Percentiles rank a stretch among this genome's conserved stretches.
Evolutionary conservation across 2,329 filamentous ascomycete genomes (phyloP).

Genomic region (Monosporascus sp.): DNA sequence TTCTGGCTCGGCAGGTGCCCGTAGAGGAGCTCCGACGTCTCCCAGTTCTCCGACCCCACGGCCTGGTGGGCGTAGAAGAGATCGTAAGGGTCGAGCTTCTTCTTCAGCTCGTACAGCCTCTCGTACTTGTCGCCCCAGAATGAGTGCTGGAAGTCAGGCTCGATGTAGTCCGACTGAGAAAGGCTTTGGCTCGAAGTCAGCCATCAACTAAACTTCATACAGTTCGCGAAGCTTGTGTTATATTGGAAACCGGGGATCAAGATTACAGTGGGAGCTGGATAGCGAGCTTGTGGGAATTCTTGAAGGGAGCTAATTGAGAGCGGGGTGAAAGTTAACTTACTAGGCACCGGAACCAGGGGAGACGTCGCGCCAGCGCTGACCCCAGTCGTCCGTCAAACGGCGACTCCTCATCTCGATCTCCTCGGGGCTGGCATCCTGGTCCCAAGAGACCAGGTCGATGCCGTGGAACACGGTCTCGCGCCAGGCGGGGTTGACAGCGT

Average conservation of each 20-base stretch:
- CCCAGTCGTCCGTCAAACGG: constrained; percentile 18
- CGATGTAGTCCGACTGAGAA: constrained; percentile 30
- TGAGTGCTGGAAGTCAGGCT: constrained; percentile 29
- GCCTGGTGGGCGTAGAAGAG: constrained; percentile 31
- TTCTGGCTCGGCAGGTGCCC: constrained; percentile 21
- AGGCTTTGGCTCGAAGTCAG: constrained; percentile 1
- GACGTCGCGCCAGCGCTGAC: constrained; percentile 13
- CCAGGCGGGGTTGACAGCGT: constrained; percentile 34
- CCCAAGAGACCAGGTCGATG: constrained; percentile 13
- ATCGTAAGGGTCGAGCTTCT: constrained; percentile 28
- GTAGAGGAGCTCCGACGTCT: constrained; percentile 22
- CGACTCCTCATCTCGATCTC: constrained; percentile 19
- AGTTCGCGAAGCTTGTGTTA: neutral
- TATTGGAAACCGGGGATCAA: neutral
- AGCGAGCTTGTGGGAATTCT: too few species aligned
- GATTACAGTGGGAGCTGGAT: neutral
- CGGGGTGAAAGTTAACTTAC: neutral
- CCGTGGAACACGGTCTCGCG: constrained; percentile 25
- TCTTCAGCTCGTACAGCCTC: constrained; percentile 28
- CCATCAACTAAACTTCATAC: neutral
- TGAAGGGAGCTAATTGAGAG: neutral
- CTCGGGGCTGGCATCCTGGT: constrained; percentile 18
- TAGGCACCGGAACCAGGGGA: constrained; percentile 20
- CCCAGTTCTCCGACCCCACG: constrained; percentile 33
- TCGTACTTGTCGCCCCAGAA: constrained; percentile 32